phyloP scores from a whole-genome alignment of 75 land plant species.

The Chamaecyparis obtusa region DNA sequence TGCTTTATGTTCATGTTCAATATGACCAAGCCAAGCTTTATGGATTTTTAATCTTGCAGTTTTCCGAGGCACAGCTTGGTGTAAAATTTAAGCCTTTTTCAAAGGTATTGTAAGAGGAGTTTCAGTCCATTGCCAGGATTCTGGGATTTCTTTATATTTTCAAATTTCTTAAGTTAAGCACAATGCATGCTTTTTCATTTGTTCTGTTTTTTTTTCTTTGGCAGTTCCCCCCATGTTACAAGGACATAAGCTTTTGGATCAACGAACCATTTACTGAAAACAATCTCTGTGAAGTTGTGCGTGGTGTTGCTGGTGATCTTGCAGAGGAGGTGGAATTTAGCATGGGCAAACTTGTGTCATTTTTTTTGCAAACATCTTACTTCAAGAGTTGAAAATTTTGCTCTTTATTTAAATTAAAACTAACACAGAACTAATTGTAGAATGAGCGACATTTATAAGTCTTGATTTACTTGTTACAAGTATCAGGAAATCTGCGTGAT shows the following conservation, averaged over 20 bases:
- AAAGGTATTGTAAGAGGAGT: constrained; percentile 37
- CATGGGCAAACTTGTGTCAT: not conserved
- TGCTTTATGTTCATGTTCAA: not conserved
- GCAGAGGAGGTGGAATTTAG: constrained; percentile 76
- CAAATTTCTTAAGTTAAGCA: not conserved
- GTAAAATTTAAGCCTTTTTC: constrained; percentile 92
- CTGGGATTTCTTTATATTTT: constrained; percentile 2
- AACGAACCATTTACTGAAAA: constrained; percentile 91
- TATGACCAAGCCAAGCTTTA: not conserved
- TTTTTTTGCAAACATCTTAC: not conserved
- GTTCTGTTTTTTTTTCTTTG: not conserved
- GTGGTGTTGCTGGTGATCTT: constrained; percentile 95
- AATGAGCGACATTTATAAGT: not conserved
- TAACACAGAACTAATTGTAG: not conserved
- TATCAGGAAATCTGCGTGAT: not conserved
- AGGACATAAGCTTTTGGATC: constrained; percentile 98
- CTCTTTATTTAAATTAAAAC: not conserved
- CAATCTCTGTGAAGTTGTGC: constrained; percentile 93
- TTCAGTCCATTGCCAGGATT: not conserved
- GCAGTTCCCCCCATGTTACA: constrained; percentile 96
- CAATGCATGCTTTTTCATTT: constrained; percentile 4
- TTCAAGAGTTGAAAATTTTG: not conserved
- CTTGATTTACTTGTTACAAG: not conserved
- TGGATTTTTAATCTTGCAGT: constrained; percentile 35
- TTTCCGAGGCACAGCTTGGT: constrained; percentile 85